These are phyloP conservation scores for Hypoxylon rickii DNA, from an alignment of 495 filamentous ascomycete genomes.

Conservation along the genomic window DNA sequence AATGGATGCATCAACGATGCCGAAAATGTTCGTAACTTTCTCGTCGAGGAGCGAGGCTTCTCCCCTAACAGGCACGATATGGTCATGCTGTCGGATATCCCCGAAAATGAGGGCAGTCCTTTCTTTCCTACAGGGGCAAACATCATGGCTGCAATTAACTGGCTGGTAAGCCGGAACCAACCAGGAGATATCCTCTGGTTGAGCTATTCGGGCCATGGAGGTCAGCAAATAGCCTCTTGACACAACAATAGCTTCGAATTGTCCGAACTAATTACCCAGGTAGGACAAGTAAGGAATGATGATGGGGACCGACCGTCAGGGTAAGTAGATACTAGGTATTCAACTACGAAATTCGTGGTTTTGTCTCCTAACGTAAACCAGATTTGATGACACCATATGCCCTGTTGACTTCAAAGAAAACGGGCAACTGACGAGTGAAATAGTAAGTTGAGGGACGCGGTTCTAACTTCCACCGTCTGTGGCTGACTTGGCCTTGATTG, in stretches of 20 bases:
- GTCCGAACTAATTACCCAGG: background rate
- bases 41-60: constrained; percentile 54
- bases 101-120: constrained; percentile 50
- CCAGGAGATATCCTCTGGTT: constrained; percentile 56
- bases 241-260: background rate
- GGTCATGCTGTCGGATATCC: constrained; percentile 59
- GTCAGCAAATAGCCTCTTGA: constrained; percentile 22
- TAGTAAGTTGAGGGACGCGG: constrained; percentile 27
- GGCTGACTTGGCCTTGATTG: background rate
- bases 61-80: constrained; percentile 53
- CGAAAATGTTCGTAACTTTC: constrained; percentile 53
- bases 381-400: constrained; percentile 62
- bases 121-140: constrained; percentile 60
- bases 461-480: too few relatives aligned
- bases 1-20: constrained; percentile 63
- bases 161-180: constrained; percentile 57
- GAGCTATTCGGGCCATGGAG: constrained; percentile 64
- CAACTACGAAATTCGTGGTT: background rate
- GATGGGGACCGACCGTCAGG: constrained; percentile 52
- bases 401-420: constrained; percentile 56
- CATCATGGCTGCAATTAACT: constrained; percentile 60
- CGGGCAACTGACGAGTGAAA: constrained; percentile 58
- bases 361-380: constrained; percentile 30
- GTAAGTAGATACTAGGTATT: constrained; percentile 38
- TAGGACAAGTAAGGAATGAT: constrained; percentile 51